Base-by-base conservation (phyloP, 139 green algal genomes). In the Yamagishiella unicocca region DNA sequence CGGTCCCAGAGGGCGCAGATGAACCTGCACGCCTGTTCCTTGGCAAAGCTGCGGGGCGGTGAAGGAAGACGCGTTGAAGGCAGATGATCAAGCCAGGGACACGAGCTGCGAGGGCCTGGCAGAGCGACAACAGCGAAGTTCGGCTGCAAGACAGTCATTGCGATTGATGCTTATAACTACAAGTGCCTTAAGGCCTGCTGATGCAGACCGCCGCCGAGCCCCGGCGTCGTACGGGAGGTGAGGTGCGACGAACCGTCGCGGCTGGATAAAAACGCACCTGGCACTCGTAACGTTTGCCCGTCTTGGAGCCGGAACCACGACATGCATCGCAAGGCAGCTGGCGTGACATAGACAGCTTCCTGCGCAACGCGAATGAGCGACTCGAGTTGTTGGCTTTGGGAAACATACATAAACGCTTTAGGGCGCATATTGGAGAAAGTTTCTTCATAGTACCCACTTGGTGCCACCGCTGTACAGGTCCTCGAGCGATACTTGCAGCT, bases 281-380 rank as follows among this genome's bases (percentile, higher is more conserved):
- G 90, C 96, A 98, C 54, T 93, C 89, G 83, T 97, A 97, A 21
- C 90, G 91, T 89, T 95, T 94, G 55, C 97, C 97, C 46, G 93
- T 96, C 92, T 99, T 99, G 66, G 94, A 98, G 42, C 98, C 98
- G 54, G 84, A 92, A 31, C 97, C 98, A 42, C 91, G 92, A 92
- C 98, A 99, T 40, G 93, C 93, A 22, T 89, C 84, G 90, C 98
- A 99, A 46, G 97, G 95, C 80, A 99, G 89, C 79, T 97, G 98
- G 54, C 96, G 95, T 5, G 95, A 94, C 84, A 99, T 92, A 1
- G 96, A 97, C 58, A 99, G 89, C 94, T 99, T 99, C 91, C 95
- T 96, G 90, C 88, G 87, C n/a, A n/a, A 58, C 14, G 50, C 50
- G 50, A 58, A 58, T 17, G n/a, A n/a, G n/a, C n/a, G n/a, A n/a